A percentile compares a stretch with the other conserved stretches of the same genome.
These are phyloP conservation scores for Podospora appendiculata DNA, from an alignment of 495 filamentous ascomycete genomes.

Conservation along the genomic window DNA sequence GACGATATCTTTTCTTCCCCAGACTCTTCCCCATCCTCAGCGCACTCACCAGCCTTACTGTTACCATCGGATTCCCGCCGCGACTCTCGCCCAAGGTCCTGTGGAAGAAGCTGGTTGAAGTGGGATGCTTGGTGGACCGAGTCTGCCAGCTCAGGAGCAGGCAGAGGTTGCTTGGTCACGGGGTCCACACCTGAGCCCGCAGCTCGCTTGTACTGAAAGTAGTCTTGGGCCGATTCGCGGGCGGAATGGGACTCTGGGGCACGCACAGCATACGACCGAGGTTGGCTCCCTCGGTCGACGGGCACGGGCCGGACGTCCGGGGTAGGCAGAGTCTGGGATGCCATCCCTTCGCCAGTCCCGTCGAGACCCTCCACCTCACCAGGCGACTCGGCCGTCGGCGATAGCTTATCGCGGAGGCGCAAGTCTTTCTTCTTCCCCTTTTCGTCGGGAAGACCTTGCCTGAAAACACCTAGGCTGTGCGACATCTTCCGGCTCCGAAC, in stretches of 20 bases:
- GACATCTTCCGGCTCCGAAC: constrained; percentile 88
- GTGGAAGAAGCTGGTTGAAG: not conserved
- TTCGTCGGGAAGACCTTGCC: constrained; percentile 67
- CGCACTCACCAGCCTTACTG: constrained; percentile 30
- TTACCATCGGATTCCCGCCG: constrained; percentile 22
- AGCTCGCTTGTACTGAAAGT: constrained; percentile 6
- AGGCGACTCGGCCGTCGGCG: constrained; percentile 15
- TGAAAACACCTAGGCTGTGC: constrained; percentile 87
- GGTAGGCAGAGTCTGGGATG: not conserved
- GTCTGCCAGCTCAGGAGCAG: not conserved
- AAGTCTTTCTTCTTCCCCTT: constrained; percentile 37
- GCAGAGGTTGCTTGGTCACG: constrained; percentile 1
- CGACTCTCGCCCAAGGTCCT: constrained; percentile 8
- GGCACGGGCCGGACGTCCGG: constrained; percentile 3
- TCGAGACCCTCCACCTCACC: constrained; percentile 5
- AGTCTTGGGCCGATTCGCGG: constrained; percentile 14
- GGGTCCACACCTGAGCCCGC: not conserved
- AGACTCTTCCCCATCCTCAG: constrained; percentile 71
- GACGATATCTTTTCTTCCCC: constrained; percentile 92
- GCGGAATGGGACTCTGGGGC: constrained; percentile 8
- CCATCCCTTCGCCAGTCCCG: not conserved
- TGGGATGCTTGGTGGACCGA: constrained; percentile 5
- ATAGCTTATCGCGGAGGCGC: constrained; percentile 24
- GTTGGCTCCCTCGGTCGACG: constrained; percentile 2
- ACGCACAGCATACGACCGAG: constrained; percentile 8